Evolutionary conservation across 371 early-diverging fungal genomes (phyloP).

Genomic region (Fennellomyces sp.): DNA sequence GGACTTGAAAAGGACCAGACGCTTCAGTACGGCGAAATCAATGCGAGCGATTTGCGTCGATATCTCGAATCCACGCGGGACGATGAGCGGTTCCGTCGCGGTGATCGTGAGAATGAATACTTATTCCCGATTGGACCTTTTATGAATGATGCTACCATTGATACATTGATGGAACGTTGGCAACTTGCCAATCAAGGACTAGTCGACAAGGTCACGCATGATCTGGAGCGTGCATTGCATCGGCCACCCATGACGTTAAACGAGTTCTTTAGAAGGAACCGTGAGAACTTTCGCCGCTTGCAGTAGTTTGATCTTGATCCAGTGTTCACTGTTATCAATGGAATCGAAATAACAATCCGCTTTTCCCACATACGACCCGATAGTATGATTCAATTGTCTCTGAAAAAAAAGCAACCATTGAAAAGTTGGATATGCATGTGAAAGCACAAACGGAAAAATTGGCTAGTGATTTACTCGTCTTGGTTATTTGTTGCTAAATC

Average conservation of each 20-base stretch:
- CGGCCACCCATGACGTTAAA: conserved; percentile 25
- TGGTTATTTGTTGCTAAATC: no score
- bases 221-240: conserved; percentile 27
- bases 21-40: conserved; percentile 10
- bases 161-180: conserved; percentile 25
- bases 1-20: conserved; percentile 20
- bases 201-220: conserved; percentile 21
- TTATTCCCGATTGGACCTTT: conserved; percentile 32
- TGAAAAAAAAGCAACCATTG: no score
- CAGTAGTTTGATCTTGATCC: conserved; percentile 12
- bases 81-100: conserved; percentile 24
- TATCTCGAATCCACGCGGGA: conserved; percentile 24
- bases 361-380: no score
- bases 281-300: conserved; percentile 20
- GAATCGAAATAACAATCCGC: no score
- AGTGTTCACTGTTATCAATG: no score
- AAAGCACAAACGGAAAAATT: no score
- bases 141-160: conserved; percentile 24
- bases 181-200: conserved; percentile 21
- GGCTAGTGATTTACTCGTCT: no score
- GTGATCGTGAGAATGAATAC: conserved; percentile 3
- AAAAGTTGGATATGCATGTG: no score
- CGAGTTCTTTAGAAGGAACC: conserved; percentile 33
- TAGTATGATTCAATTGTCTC: no score
- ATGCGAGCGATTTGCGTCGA: conserved; percentile 14